Conservation (phyloP, 1,139 yeast genomes). For the Blastobotrys capitulatus region DNA sequence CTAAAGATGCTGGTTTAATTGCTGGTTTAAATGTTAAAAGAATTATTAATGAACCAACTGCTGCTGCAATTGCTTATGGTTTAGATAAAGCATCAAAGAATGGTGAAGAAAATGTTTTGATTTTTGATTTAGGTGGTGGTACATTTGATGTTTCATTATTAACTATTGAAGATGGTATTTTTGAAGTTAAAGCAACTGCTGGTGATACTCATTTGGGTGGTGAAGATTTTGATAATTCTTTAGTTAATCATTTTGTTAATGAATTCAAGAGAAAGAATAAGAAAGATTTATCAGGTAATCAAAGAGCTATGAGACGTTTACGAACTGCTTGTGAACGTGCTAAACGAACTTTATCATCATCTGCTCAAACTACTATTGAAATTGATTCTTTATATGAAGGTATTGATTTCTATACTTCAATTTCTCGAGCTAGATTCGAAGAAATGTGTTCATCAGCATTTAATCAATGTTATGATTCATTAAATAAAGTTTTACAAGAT, state of each 20-base stretch:
- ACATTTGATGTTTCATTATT: slow-evolving; percentile 81
- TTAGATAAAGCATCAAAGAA: slow-evolving; percentile 69
- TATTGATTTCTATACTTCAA: slow-evolving; percentile 86
- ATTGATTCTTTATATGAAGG: slow-evolving; percentile 95
- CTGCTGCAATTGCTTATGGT: slow-evolving; percentile 98
- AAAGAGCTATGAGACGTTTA: slow-evolving; percentile 97
- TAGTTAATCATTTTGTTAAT: slow-evolving; percentile 79
- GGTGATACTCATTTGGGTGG: slow-evolving; percentile 92
- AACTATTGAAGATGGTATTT: slow-evolving; percentile 83
- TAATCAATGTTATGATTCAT: slow-evolving; percentile 88
- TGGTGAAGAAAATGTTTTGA: slow-evolving; percentile 68
- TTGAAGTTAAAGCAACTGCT: slow-evolving; percentile 82
- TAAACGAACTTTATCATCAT: slow-evolving; percentile 88
- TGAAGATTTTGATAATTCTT: slow-evolving; percentile 64
- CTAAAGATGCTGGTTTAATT: slow-evolving; percentile 97
- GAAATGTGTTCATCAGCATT: slow-evolving; percentile 83
- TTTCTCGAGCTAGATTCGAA: slow-evolving; percentile 93
- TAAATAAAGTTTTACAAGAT: slow-evolving; percentile 85
- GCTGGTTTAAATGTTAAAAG: slow-evolving; percentile 93
- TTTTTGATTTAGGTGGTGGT: slow-evolving; percentile 87
- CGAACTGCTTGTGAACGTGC: slow-evolving; percentile 99
- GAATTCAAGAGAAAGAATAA: slow-evolving; percentile 84
- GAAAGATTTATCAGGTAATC: slow-evolving; percentile 69
- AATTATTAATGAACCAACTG: slow-evolving; percentile 98
- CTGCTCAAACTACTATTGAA: slow-evolving; percentile 85